These are phyloP conservation scores for Meira miltonrushii DNA, from an alignment of 1,284 basidiomycete genomes.

Conservation along the genomic window DNA sequence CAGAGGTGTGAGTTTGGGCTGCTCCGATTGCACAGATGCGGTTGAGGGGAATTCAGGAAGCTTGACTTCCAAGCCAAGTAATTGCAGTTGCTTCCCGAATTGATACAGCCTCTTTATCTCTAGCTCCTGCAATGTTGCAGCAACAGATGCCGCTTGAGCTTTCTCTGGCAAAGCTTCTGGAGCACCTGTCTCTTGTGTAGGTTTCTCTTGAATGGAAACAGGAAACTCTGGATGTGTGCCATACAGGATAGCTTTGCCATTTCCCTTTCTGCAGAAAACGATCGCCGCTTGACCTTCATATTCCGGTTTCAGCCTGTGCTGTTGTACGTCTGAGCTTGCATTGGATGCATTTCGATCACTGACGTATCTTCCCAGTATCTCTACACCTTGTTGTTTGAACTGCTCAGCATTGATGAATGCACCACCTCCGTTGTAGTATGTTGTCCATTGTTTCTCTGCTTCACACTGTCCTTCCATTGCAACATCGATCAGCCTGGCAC, in stretches of 20 bases:
- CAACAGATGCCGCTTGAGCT: neutral
- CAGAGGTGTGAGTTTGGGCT: slow-evolving; percentile 8
- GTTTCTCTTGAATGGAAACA: slow-evolving; percentile 11
- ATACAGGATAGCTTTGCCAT: slow-evolving; percentile 63
- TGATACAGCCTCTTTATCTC: slow-evolving; percentile 3
- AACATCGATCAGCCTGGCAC: slow-evolving; percentile 53
- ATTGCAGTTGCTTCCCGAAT: slow-evolving; percentile 3
- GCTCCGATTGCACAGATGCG: neutral
- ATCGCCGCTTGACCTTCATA: slow-evolving; percentile 56
- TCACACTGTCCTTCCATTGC: slow-evolving; percentile 11
- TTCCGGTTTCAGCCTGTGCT: slow-evolving; percentile 1
- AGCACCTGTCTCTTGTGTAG: neutral
- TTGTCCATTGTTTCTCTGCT: slow-evolving; percentile 18
- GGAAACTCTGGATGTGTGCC: slow-evolving; percentile 63
- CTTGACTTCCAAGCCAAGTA: slow-evolving; percentile 5
- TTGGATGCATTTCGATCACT: slow-evolving; percentile 31
- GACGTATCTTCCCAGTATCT: slow-evolving; percentile 52
- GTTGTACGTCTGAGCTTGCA: slow-evolving; percentile 23
- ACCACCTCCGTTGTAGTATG: slow-evolving; percentile 61
- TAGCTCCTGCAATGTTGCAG: slow-evolving; percentile 1
- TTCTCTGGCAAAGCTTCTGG: slow-evolving; percentile 19
- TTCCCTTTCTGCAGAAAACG: slow-evolving; percentile 58
- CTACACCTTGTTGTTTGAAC: slow-evolving; percentile 26
- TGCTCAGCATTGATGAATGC: slow-evolving; percentile 55
- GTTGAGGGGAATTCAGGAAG: neutral